Percentiles rank a stretch among this genome's conserved stretches.
Evolutionary conservation across 805 yeast genomes (phyloP).

Genomic region (Yamadazyma insecticola): DNA sequence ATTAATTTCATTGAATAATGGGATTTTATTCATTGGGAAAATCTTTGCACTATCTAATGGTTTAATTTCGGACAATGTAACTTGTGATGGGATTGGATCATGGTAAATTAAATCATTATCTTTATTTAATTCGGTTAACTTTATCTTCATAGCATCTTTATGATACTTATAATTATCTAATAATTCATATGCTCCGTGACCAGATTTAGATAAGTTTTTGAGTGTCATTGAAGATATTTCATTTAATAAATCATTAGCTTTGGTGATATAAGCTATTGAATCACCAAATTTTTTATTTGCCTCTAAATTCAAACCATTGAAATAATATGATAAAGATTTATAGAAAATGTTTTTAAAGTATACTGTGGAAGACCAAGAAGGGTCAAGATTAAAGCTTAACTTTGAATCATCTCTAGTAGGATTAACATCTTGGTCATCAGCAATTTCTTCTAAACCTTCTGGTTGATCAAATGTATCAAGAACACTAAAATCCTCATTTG

Average conservation of each 20-base stretch:
- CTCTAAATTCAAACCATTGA: slow-evolving; percentile 54
- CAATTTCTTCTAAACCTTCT: slow-evolving; percentile 16
- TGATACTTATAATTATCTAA: slow-evolving; percentile 39
- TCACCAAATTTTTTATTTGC: slow-evolving; percentile 62
- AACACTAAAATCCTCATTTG: slow-evolving; percentile 14
- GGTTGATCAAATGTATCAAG: slow-evolving; percentile 25
- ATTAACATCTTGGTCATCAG: slow-evolving; percentile 16
- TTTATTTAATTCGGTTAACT: slow-evolving; percentile 48
- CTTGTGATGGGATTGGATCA: slow-evolving; percentile 60
- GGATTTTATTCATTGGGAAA: slow-evolving; percentile 45
- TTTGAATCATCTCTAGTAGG: slow-evolving; percentile 14
- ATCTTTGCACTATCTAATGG: slow-evolving; percentile 66
- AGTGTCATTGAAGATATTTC: slow-evolving; percentile 26
- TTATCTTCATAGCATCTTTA: slow-evolving; percentile 34
- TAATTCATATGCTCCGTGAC: slow-evolving; percentile 29
- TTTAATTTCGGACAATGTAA: slow-evolving; percentile 60
- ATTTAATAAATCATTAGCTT: slow-evolving; percentile 43
- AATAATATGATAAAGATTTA: slow-evolving; percentile 55
- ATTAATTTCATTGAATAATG: slow-evolving; percentile 38
- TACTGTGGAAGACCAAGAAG: slow-evolving; percentile 48
- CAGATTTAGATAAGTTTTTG: slow-evolving; percentile 19
- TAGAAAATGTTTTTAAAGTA: slow-evolving; percentile 53
- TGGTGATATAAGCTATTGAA: slow-evolving; percentile 60
- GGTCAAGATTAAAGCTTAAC: slow-evolving; percentile 27
- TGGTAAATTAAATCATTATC: slow-evolving; percentile 92